Evolutionary conservation across 139 green algal genomes (phyloP), one percentile per base, ranked within the genome.

Genomic region (Microglena sp.): DNA sequence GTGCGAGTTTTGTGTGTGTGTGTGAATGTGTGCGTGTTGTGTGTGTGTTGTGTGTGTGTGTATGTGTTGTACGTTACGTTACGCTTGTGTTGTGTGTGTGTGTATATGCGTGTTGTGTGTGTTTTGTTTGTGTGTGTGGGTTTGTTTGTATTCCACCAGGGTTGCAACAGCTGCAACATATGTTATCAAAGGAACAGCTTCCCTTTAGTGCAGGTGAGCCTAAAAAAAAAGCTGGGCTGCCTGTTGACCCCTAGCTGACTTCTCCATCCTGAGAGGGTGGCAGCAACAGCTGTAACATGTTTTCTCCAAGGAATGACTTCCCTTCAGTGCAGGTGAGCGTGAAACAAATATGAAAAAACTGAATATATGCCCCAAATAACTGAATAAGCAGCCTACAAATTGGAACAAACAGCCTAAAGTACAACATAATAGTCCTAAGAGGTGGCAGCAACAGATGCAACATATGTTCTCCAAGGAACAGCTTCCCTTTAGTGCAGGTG

Each of bases 161-260:
- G 18, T 50, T 24, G 40, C 40, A 50, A 18, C 40, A 50, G 40
- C 11, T 50, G 40, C 40, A 50, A 18, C 40, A 50, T 18, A 50
- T 18, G 40, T 24, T 89, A n/a, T 75, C 78, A 8, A 69, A 73
- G 32, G 91, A 96, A 36, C 75, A 90, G 1, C 74, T 96, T 28
- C 77, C 79, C 0, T 94, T 92, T 72, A 91, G 30, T 67, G 67
- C 54, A 75, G 77, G 86, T 46, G 6, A 70, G 27, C 11, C 15
- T 11, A n/a, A n/a, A n/a, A n/a, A n/a, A n/a, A n/a, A n/a, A n/a
- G n/a, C n/a, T n/a, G n/a, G n/a, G n/a, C n/a, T n/a, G n/a, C n/a
- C n/a, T n/a, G n/a, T n/a, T n/a, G n/a, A n/a, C n/a, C n/a, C n/a
- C n/a, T n/a, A n/a, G n/a, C n/a, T n/a, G n/a, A n/a, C n/a, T n/a